phyloP scores from a whole-genome alignment of 306 rosid genomes.

The Mimosa bimucronata region DNA sequence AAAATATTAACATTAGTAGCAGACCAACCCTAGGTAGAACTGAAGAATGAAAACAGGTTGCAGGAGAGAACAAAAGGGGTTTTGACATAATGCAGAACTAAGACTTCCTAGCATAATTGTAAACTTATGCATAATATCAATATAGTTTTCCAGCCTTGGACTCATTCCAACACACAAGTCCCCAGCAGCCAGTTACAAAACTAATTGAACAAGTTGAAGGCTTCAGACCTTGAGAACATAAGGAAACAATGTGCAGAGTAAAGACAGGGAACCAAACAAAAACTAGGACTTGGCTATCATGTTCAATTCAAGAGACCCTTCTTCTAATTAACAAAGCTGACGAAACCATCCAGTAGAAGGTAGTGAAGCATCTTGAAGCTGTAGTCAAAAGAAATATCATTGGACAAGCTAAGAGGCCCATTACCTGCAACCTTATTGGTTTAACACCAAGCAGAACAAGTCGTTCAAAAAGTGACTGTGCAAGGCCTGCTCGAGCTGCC shows the following conservation, averaged over 20 bases:
- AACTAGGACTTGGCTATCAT: background rate
- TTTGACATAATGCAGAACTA: background rate
- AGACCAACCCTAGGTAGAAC: background rate
- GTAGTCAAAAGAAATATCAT: background rate
- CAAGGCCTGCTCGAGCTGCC: conserved; percentile 99
- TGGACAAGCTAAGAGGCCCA: conserved; percentile 13
- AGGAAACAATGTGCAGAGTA: background rate
- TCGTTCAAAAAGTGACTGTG: conserved; percentile 98
- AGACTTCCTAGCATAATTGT: background rate
- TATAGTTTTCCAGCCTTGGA: background rate
- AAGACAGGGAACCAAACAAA: conserved; percentile 6
- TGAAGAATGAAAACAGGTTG: background rate
- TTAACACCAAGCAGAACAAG: conserved; percentile 96
- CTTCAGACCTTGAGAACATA: background rate
- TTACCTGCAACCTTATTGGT: conserved; percentile 98
- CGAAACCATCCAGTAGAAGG: background rate
- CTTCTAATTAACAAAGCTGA: background rate
- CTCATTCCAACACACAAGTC: background rate
- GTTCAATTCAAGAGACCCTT: conserved; percentile 4
- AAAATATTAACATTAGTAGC: background rate
- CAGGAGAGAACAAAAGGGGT: background rate
- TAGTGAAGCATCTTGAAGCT: conserved; percentile 13
- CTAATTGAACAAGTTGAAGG: background rate
- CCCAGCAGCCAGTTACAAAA: background rate
- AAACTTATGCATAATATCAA: background rate